These are phyloP conservation scores for Penicillium nordicum DNA, from an alignment of 2,329 filamentous ascomycete species.

Conservation along the genomic window DNA sequence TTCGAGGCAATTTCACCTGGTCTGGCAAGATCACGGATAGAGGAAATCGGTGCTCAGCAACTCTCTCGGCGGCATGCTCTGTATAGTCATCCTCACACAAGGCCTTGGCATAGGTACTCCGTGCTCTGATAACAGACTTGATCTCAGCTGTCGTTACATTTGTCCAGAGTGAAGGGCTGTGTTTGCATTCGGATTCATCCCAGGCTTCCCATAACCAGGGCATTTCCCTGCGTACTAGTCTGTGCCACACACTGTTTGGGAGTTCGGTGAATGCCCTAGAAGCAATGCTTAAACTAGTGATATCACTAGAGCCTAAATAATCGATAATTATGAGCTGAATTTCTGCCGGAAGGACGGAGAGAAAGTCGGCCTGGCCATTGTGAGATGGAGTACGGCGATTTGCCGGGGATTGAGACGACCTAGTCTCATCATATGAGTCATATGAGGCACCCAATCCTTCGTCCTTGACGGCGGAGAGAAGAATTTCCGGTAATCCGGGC, in stretches of 20 bases:
- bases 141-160: constrained; percentile 3
- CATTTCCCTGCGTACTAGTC: constrained; percentile 16
- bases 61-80: background rate
- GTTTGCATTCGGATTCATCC: constrained; percentile 5
- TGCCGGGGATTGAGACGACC: background rate
- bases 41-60: background rate
- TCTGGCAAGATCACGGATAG: background rate
- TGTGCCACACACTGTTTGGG: constrained; percentile 12
- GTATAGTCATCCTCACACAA: background rate
- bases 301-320: constrained; percentile 4
- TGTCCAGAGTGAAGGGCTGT: constrained; percentile 11
- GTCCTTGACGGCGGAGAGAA: background rate
- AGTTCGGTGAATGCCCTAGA: constrained; percentile 13
- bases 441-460: background rate
- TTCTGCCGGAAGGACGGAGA: constrained; percentile 5
- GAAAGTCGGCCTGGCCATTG: background rate
- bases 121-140: background rate
- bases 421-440: background rate
- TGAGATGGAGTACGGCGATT: background rate
- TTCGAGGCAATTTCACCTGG: background rate
- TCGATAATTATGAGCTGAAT: constrained; percentile 3
- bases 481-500: constrained; percentile 1
- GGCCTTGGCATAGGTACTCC: background rate
- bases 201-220: constrained; percentile 20
- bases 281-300: constrained; percentile 3